A percentile compares a stretch with the other conserved stretches of the same genome.
phyloP scores from a whole-genome alignment of 192 early-diverging fungal species.

The Haplosporangium gracile region DNA sequence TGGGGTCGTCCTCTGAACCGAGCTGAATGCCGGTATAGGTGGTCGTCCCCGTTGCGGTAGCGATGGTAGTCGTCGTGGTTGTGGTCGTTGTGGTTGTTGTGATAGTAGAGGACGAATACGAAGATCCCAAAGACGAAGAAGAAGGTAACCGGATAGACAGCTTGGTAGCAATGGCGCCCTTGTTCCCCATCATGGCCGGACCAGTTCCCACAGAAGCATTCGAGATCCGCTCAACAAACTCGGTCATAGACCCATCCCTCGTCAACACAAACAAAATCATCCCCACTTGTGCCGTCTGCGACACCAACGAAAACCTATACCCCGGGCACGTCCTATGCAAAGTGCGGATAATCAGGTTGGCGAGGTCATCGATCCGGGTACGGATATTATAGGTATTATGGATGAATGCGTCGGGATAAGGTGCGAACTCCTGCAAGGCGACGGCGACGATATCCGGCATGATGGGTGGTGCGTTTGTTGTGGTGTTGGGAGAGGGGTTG shows the following conservation, averaged over 20 bases:
- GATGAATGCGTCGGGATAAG: conserved; percentile 55
- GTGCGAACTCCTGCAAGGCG: conserved; percentile 59
- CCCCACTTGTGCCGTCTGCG: conserved; percentile 38
- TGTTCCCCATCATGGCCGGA: conserved; percentile 52
- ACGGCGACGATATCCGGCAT: conserved; percentile 61
- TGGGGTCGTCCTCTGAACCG: neutral
- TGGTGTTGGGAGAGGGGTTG: neutral
- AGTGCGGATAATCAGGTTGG: conserved; percentile 41
- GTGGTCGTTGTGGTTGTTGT: neutral
- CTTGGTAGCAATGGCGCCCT: conserved; percentile 55
- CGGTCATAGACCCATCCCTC: conserved; percentile 44
- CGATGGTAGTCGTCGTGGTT: neutral
- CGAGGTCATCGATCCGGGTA: conserved; percentile 29
- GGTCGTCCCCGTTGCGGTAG: neutral
- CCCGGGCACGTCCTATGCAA: conserved; percentile 42
- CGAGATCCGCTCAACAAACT: conserved; percentile 30
- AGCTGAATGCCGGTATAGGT: neutral
- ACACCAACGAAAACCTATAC: conserved; percentile 47
- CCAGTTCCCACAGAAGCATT: conserved; percentile 50
- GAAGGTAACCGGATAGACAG: conserved; percentile 30
- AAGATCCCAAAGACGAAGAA: neutral
- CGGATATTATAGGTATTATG: conserved; percentile 25
- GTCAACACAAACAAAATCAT: conserved; percentile 55
- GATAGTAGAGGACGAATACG: neutral
- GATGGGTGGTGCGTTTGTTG: conserved; percentile 6